Base-by-base conservation (phyloP, 106 monocot species). In the Vanilla planifolia region DNA sequence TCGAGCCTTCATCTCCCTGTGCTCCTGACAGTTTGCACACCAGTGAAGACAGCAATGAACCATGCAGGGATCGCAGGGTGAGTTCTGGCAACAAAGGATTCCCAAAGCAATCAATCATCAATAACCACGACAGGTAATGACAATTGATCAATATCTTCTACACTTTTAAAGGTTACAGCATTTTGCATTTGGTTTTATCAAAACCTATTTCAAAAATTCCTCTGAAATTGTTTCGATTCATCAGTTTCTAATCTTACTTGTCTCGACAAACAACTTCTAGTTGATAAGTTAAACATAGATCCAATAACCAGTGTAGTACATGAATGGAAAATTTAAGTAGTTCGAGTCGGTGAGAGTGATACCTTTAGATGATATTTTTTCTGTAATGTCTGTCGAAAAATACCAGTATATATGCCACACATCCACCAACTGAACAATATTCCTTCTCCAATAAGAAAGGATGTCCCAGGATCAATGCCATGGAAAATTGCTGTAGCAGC, bases 301-400 rank as follows among this genome's bases (percentile, higher is more conserved):
- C n/a, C n/a, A n/a, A n/a, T n/a, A n/a, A n/a, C n/a, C n/a, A n/a
- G n/a, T n/a, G n/a, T n/a, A n/a, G n/a, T n/a, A n/a, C n/a, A n/a
- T n/a, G n/a, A n/a, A n/a, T n/a, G n/a, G n/a, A n/a, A n/a, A n/a
- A n/a, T n/a, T n/a, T n/a, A n/a, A n/a, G n/a, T n/a, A n/a, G n/a
- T n/a, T 9, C 5, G 27, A 28, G 43, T 17, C 14, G 6, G 43
- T 15, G 55, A 37, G 33, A 30, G 22, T 21, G 42, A 26, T 34
- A 92, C 91, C 91, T 92, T 77, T 33, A 92, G 91, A 79, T 92
- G 91, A 59, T 92, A 92, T 46, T 92, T 92, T 79, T 77, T 86
- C 66, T 92, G 91, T 48, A 92, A 61, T n/a, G 77, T 71, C 44
- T 92, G 91, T 1, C 91, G 67, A 33, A 76, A 72, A 11, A 92